These are phyloP conservation scores for Aquilaria yunnanensis DNA, from an alignment of 345 rosid species.

Conservation along the genomic window DNA sequence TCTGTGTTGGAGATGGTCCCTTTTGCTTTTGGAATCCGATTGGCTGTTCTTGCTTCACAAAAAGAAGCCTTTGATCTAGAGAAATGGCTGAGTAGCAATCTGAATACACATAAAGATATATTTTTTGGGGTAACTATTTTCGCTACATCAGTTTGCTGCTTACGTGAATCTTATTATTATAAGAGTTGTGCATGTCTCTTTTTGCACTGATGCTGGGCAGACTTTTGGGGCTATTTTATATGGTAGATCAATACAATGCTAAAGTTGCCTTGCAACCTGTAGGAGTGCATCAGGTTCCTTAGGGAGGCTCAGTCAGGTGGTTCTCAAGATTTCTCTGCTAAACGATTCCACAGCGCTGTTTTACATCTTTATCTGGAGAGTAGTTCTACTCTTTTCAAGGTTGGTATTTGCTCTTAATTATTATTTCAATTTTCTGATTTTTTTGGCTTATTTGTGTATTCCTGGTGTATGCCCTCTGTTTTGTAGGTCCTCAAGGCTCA, in stretches of 20 bases:
- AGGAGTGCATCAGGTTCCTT: slow-evolving; percentile 88
- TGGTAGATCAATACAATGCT: not conserved
- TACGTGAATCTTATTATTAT: not conserved
- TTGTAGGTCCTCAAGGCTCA: slow-evolving; percentile 68
- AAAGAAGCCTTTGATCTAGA: slow-evolving; percentile 78
- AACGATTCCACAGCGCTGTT: slow-evolving; percentile 45
- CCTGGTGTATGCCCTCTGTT: not conserved
- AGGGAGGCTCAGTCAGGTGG: slow-evolving; percentile 66
- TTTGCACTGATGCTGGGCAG: no score
- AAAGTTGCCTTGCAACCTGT: slow-evolving; percentile 22
- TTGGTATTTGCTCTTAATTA: slow-evolving; percentile 14
- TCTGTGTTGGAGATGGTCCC: slow-evolving; percentile 72
- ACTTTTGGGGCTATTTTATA: no score
- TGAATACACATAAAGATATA: slow-evolving; percentile 51
- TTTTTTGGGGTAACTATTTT: slow-evolving; percentile 67
- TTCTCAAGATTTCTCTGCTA: slow-evolving; percentile 54
- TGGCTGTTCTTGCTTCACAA: slow-evolving; percentile 80
- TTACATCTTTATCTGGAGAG: slow-evolving; percentile 55
- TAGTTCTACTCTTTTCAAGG: slow-evolving; percentile 64
- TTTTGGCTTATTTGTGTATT: not conserved
- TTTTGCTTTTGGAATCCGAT: slow-evolving; percentile 53
- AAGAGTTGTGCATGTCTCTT: not conserved
- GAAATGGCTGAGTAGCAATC: slow-evolving; percentile 64
- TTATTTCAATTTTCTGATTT: not conserved
- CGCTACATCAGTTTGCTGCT: not conserved